Evolutionary conservation across 2,329 filamentous ascomycete species (phyloP).

Genomic region (Alternaria ethzedia): DNA sequence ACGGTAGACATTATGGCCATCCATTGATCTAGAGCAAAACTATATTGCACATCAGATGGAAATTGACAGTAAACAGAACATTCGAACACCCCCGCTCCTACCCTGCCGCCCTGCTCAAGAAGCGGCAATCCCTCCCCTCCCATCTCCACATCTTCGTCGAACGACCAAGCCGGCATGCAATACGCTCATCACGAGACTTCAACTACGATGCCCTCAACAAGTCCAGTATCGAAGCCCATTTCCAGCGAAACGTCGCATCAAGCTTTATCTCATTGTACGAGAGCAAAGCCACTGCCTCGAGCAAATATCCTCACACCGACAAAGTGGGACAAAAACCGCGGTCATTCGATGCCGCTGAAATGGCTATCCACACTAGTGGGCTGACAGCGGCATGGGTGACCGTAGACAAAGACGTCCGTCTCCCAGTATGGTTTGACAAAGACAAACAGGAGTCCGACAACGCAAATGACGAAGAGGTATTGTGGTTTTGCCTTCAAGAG

Average conservation of each 20-base stretch:
- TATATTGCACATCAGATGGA: background rate
- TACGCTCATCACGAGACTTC: background rate
- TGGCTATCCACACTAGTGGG: background rate
- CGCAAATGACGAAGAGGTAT: background rate
- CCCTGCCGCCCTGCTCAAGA: background rate
- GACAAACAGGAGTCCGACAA: background rate
- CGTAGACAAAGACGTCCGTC: background rate
- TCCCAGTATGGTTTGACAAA: conserved; percentile 12
- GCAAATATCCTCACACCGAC: background rate
- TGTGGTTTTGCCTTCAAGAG: conserved; percentile 17
- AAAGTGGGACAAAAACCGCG: background rate
- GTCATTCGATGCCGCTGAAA: background rate
- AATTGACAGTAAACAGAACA: background rate
- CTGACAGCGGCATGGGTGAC: background rate
- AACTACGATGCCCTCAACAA: background rate
- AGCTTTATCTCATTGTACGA: conserved; percentile 8
- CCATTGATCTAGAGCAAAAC: background rate
- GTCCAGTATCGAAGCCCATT: background rate
- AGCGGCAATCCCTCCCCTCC: background rate
- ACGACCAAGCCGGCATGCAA: background rate
- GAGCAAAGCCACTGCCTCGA: background rate
- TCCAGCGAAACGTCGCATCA: background rate
- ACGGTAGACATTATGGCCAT: background rate
- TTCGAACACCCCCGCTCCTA: background rate
- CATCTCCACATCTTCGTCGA: background rate